Evolutionary conservation across 2,329 filamentous ascomycete species (phyloP).

Genomic region (Ophiosphaerella herpotricha): DNA sequence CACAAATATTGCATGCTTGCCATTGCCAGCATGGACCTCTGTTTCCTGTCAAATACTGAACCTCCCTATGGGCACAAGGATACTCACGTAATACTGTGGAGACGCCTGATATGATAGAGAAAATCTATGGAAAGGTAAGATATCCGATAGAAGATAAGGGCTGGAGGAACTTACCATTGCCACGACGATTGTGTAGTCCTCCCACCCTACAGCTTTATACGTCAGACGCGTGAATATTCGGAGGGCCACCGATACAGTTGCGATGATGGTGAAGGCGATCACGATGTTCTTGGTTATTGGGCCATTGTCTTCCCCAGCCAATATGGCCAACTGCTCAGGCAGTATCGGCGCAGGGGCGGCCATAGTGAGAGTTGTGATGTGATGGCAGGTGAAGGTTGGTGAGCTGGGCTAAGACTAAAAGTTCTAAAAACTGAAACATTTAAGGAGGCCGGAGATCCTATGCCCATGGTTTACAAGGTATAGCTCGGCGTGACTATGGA

Average conservation of each 20-base stretch:
- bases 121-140: conserved; percentile 4
- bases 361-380: neutral
- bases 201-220: conserved; percentile 21
- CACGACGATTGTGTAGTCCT: conserved; percentile 26
- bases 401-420: too few species aligned
- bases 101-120: conserved; percentile 12
- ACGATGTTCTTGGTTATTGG: conserved; percentile 4
- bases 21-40: conserved; percentile 28
- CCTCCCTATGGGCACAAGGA: conserved; percentile 13
- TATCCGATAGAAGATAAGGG: neutral
- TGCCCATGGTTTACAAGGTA: too few species aligned
- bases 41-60: conserved; percentile 1
- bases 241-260: conserved; percentile 24
- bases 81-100: conserved; percentile 13
- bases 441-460: too few species aligned
- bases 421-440: too few species aligned
- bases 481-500: too few species aligned
- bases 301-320: conserved; percentile 7
- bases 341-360: conserved; percentile 1
- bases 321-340: conserved; percentile 9
- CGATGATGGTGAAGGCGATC: conserved; percentile 22
- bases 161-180: conserved; percentile 19
- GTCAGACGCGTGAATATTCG: conserved; percentile 27
- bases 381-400: too few species aligned
- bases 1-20: conserved; percentile 27